These are phyloP conservation scores for Gastrolobium villosum DNA, from an alignment of 306 rosid genomes.

Conservation along the genomic window DNA sequence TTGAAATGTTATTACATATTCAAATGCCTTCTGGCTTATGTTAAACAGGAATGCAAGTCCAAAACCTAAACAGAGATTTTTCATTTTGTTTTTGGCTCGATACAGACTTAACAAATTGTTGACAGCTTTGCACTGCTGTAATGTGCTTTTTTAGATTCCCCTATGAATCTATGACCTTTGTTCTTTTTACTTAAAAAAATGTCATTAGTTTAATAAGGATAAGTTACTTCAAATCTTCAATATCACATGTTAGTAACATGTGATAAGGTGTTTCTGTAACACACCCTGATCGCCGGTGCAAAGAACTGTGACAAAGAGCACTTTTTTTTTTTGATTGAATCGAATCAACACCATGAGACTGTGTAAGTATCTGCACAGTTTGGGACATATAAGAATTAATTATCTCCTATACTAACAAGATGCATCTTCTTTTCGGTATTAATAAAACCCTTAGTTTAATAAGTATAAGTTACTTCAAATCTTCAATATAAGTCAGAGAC, in stretches of 20 bases:
- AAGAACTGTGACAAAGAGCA: too few relatives aligned
- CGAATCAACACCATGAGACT: too few relatives aligned
- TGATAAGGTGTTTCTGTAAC: too few relatives aligned
- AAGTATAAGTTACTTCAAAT: not conserved
- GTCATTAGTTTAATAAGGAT: not conserved
- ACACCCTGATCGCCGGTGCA: too few relatives aligned
- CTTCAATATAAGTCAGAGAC: not conserved
- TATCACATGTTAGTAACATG: too few relatives aligned
- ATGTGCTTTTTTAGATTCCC: conserved; percentile 37
- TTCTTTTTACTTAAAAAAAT: not conserved
- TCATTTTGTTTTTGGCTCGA: not conserved
- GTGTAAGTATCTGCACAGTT: too few relatives aligned
- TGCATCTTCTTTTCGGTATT: too few relatives aligned
- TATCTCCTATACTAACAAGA: too few relatives aligned
- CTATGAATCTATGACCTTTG: not conserved
- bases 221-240: not conserved
- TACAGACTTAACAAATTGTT: not conserved
- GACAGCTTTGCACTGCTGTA: conserved; percentile 38
- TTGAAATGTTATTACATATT: conserved; percentile 14
- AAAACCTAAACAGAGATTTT: conserved; percentile 1
- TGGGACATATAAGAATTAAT: too few relatives aligned
- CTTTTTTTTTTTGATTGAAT: too few relatives aligned
- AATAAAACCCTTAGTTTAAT: too few relatives aligned
- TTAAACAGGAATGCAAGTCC: not conserved
- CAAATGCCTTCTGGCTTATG: conserved; percentile 5